Percentiles rank a stretch among this genome's conserved stretches.
phyloP scores from a whole-genome alignment of 257 asterid genomes.

The Ophiorrhiza pumila region DNA sequence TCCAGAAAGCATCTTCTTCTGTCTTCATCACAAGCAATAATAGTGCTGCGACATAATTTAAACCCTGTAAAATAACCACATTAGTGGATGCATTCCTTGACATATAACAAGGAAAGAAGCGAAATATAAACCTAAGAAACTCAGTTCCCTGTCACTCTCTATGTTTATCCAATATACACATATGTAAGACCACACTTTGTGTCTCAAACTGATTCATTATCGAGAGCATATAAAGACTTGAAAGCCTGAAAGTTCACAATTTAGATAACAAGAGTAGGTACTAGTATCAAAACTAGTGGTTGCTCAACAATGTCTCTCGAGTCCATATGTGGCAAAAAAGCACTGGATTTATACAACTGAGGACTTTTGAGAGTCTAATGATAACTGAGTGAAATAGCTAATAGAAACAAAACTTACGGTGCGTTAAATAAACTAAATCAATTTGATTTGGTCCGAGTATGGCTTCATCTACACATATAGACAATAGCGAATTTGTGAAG shows the following conservation, averaged over 20 bases:
- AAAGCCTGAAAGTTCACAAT: background rate
- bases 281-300: background rate
- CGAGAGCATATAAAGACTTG: background rate
- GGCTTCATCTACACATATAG: background rate
- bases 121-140: background rate
- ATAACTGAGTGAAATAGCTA: background rate
- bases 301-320: background rate
- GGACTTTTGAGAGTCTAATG: background rate
- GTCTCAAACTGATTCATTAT: background rate
- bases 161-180: conserved; percentile 4
- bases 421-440: background rate
- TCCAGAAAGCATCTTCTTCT: conserved; percentile 99
- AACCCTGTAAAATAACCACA: conserved; percentile 52
- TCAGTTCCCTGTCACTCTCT: background rate
- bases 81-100: conserved; percentile 1
- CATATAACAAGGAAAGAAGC: background rate
- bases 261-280: background rate
- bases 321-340: background rate
- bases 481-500: background rate
- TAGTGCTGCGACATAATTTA: conserved; percentile 92
- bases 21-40: conserved; percentile 94
- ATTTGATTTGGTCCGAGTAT: background rate
- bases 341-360: background rate
- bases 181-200: background rate
- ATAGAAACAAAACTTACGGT: background rate